These are phyloP conservation scores for Cryphonectria parasitica DNA, from an alignment of 2,329 filamentous ascomycete species.

Conservation along the genomic window DNA sequence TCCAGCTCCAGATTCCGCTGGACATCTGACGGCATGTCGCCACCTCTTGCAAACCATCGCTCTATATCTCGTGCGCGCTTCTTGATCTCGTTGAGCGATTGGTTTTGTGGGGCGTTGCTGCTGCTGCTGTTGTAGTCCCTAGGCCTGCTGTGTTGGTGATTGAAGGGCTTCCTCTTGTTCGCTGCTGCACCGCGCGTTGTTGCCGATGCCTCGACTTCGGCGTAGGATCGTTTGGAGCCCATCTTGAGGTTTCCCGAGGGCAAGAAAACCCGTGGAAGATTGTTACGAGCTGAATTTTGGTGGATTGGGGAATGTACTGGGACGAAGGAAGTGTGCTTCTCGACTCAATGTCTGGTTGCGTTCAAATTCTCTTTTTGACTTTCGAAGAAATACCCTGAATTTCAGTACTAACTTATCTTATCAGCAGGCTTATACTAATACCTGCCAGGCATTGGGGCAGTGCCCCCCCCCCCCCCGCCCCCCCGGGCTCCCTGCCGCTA, in stretches of 20 bases:
- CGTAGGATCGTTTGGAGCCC: conserved; percentile 38
- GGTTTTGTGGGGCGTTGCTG: conserved; percentile 49
- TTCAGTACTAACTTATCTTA: conserved; percentile 16
- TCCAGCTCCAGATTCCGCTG: conserved; percentile 73
- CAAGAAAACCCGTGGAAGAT: background rate
- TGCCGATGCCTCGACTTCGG: conserved; percentile 33
- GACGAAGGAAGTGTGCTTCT: background rate
- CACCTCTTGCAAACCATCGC: conserved; percentile 63
- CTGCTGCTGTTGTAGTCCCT: conserved; percentile 52
- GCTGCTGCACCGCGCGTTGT: conserved; percentile 21
- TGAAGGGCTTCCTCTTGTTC: conserved; percentile 36
- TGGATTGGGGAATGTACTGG: background rate
- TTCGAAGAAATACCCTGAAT: background rate
- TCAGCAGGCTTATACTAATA: conserved; percentile 3
- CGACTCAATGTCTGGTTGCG: background rate
- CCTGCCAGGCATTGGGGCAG: too few relatives aligned
- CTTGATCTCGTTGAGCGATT: conserved; percentile 52
- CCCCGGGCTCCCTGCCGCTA: background rate
- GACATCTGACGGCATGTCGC: conserved; percentile 69
- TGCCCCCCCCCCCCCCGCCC: background rate
- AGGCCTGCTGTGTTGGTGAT: conserved; percentile 45
- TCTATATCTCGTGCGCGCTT: conserved; percentile 73
- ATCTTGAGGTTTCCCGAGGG: conserved; percentile 29
- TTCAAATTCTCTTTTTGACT: background rate
- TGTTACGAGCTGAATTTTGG: too few relatives aligned